These are phyloP conservation scores for Mycena chlorophos DNA, from an alignment of 768 basidiomycete species.

Conservation along the genomic window DNA sequence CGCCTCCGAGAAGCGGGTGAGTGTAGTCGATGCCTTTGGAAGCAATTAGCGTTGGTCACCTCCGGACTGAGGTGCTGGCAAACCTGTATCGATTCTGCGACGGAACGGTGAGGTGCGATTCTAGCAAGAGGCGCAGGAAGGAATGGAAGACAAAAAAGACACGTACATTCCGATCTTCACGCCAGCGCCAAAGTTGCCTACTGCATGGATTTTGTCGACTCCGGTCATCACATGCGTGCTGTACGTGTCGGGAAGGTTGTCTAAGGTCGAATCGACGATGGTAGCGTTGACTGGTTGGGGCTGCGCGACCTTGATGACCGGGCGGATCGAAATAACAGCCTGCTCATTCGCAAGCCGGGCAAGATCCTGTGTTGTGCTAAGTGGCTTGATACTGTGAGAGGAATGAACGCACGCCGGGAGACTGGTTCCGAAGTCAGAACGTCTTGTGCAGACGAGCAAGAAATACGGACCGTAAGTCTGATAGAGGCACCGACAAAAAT, in stretches of 20 bases:
- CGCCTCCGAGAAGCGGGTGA: slow-evolving; percentile 34
- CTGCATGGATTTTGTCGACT: slow-evolving; percentile 48
- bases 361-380: slow-evolving; percentile 32
- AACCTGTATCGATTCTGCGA: slow-evolving; percentile 21
- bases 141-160: background rate
- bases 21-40: slow-evolving; percentile 36
- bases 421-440: slow-evolving; percentile 4
- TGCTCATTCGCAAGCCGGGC: slow-evolving; percentile 31
- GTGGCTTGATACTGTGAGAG: background rate
- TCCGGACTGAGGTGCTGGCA: slow-evolving; percentile 28
- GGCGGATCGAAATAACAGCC: slow-evolving; percentile 42
- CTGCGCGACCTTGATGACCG: slow-evolving; percentile 32
- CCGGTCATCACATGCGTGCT: slow-evolving; percentile 42
- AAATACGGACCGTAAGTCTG: slow-evolving; percentile 30
- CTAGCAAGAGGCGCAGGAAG: background rate
- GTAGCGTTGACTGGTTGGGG: slow-evolving; percentile 32
- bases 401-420: slow-evolving; percentile 2
- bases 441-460: background rate
- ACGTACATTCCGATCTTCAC: slow-evolving; percentile 48
- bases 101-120: background rate
- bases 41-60: background rate
- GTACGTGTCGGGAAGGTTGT: slow-evolving; percentile 27
- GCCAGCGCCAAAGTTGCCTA: slow-evolving; percentile 46
- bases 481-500: slow-evolving; percentile 45
- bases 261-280: slow-evolving; percentile 26